These are phyloP conservation scores for Sporothrix pseudoabietina DNA, from an alignment of 2,329 filamentous ascomycete genomes.

Conservation along the genomic window DNA sequence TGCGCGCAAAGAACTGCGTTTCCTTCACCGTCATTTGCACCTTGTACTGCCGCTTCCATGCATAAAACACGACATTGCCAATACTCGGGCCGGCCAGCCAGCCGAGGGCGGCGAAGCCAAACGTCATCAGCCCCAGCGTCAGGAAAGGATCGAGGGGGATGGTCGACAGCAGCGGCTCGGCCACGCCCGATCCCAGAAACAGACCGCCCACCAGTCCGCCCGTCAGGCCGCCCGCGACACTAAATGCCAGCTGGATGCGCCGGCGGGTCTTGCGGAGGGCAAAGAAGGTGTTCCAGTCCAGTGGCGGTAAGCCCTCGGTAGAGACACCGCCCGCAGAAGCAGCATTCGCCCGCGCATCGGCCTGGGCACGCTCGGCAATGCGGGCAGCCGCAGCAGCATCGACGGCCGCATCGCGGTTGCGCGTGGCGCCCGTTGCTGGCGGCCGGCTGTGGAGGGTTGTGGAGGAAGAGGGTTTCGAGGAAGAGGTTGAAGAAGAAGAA, in stretches of 20 bases:
- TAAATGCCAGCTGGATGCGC: conserved; percentile 79
- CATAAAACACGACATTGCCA: conserved; percentile 77
- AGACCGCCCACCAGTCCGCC: conserved; percentile 65
- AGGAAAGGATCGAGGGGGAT: conserved; percentile 87
- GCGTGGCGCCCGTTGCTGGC: conserved; percentile 20
- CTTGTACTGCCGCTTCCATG: conserved; percentile 71
- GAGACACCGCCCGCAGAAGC: conserved; percentile 33
- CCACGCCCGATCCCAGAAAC: conserved; percentile 69
- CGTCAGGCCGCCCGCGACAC: conserved; percentile 63
- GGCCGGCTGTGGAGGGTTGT: background rate
- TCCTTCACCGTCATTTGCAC: conserved; percentile 81
- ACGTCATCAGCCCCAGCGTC: conserved; percentile 76
- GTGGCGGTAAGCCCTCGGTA: conserved; percentile 42
- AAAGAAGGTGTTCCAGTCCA: conserved; percentile 94
- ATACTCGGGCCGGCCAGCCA: conserved; percentile 86
- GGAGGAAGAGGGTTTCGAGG: background rate
- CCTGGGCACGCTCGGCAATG: conserved; percentile 14
- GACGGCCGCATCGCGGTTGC: conserved; percentile 33
- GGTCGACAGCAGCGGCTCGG: conserved; percentile 69
- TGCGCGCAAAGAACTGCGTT: conserved; percentile 85
- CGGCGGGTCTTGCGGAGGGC: conserved; percentile 82
- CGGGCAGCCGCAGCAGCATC: conserved; percentile 34
- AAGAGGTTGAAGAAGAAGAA: background rate
- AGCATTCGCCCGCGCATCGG: conserved; percentile 19
- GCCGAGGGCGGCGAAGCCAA: conserved; percentile 75